A percentile compares a stretch with the other conserved stretches of the same genome.
Conservation (phyloP, 129 eudicot species). For the Flaveria linearis region DNA sequence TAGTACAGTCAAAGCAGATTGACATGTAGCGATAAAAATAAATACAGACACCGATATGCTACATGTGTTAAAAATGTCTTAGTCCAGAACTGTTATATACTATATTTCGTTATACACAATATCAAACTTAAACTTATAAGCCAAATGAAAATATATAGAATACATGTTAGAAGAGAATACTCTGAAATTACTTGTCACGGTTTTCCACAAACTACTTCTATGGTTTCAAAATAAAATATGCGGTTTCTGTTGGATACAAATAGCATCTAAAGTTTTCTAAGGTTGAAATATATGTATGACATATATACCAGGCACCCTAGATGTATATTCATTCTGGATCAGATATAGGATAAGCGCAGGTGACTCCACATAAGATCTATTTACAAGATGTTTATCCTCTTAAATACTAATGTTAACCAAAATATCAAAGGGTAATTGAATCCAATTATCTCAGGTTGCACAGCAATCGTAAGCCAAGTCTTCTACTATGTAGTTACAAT, state of each 20-base stretch:
- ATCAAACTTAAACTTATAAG: not conserved
- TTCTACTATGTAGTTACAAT: too few species aligned
- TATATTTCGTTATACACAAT: not conserved
- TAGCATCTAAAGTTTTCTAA: not conserved
- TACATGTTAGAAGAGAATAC: not conserved
- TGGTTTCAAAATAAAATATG: not conserved
- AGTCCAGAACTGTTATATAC: not conserved
- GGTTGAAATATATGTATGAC: not conserved
- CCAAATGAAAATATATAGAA: not conserved
- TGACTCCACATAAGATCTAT: slow-evolving; percentile 1
- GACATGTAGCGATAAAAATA: not conserved
- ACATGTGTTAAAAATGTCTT: not conserved
- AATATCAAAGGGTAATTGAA: not conserved
- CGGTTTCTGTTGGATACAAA: not conserved
- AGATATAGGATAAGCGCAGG: not conserved
- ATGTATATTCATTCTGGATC: slow-evolving; percentile 7
- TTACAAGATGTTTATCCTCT: slow-evolving; percentile 15
- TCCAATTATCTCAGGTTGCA: not conserved
- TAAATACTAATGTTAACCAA: not conserved
- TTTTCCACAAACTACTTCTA: slow-evolving; percentile 14
- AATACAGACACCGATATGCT: not conserved
- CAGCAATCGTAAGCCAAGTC: not conserved
- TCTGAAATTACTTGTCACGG: not conserved
- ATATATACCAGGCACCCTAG: not conserved
- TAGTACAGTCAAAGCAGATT: slow-evolving; percentile 7